These are phyloP conservation scores for Annulohypoxylon truncatum DNA, from an alignment of 2,329 filamentous ascomycete genomes.

Conservation along the genomic window DNA sequence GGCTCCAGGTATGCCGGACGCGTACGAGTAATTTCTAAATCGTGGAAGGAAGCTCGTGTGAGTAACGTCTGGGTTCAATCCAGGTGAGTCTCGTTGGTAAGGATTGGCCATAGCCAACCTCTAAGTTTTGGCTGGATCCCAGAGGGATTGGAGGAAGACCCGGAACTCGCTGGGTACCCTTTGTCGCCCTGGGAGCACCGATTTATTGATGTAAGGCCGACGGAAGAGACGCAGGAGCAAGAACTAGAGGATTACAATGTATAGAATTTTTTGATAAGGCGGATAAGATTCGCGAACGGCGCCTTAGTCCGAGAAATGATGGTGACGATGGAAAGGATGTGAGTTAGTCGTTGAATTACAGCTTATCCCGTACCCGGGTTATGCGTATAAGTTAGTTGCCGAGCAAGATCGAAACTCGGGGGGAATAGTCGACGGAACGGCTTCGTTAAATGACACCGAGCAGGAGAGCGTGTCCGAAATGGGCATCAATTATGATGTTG, in stretches of 20 bases:
- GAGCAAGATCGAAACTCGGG: not conserved
- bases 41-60: conserved; percentile 51
- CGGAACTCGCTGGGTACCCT: conserved; percentile 17
- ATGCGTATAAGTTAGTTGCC: conserved; percentile 7
- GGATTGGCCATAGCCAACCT: conserved; percentile 57
- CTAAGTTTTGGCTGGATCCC: conserved; percentile 30
- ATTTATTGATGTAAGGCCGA: conserved; percentile 16
- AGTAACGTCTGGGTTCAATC: conserved; percentile 51
- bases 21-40: conserved; percentile 54
- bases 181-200: conserved; percentile 15
- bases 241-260: not conserved
- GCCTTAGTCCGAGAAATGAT: not conserved
- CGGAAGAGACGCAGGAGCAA: not conserved
- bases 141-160: conserved; percentile 17
- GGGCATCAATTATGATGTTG: conserved; percentile 33
- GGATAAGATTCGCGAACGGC: conserved; percentile 7
- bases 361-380: conserved; percentile 17
- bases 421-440: not conserved
- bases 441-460: conserved; percentile 4
- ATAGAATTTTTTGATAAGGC: not conserved
- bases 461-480: conserved; percentile 13
- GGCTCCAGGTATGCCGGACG: conserved; percentile 55
- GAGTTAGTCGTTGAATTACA: conserved; percentile 14
- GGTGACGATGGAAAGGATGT: conserved; percentile 17
- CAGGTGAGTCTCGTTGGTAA: conserved; percentile 52